Percentiles rank a stretch among this genome's conserved stretches.
These are phyloP conservation scores for Zalaria obscura DNA, from an alignment of 2,329 filamentous ascomycete genomes.

Conservation along the genomic window DNA sequence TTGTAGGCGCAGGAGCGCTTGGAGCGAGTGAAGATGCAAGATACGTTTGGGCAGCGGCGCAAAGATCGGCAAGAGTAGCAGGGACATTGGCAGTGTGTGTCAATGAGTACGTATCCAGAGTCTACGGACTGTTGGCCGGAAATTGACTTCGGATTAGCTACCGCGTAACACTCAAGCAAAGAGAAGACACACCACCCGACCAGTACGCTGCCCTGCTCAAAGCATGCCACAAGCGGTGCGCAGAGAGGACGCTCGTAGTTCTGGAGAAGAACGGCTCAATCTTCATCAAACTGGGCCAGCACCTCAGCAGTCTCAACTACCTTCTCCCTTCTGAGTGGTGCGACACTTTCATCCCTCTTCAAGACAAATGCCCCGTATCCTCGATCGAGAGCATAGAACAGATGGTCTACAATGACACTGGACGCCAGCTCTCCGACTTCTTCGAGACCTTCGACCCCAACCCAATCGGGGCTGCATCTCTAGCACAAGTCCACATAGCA, in stretches of 20 bases:
- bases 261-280: slow-evolving; percentile 95
- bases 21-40: slow-evolving; percentile 53
- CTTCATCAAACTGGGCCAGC: slow-evolving; percentile 95
- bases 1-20: slow-evolving; percentile 25
- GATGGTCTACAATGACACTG: slow-evolving; percentile 79
- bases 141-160: slow-evolving; percentile 45
- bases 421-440: slow-evolving; percentile 60
- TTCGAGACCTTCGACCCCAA: slow-evolving; percentile 71
- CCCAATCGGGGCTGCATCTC: slow-evolving; percentile 82
- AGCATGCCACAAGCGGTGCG: slow-evolving; percentile 85
- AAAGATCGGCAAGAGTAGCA: slow-evolving; percentile 67
- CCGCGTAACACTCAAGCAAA: slow-evolving; percentile 63
- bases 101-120: slow-evolving; percentile 55
- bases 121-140: neutral
- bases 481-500: slow-evolving; percentile 88
- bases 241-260: slow-evolving; percentile 69
- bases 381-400: slow-evolving; percentile 72
- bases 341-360: slow-evolving; percentile 84
- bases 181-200: slow-evolving; percentile 48
- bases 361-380: slow-evolving; percentile 90
- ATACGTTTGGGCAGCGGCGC: slow-evolving; percentile 58
- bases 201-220: slow-evolving; percentile 54
- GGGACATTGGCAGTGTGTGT: slow-evolving; percentile 66
- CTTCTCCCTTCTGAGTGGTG: slow-evolving; percentile 86
- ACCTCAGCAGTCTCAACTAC: slow-evolving; percentile 93